A percentile compares a stretch with the other conserved stretches of the same genome.
phyloP scores from a whole-genome alignment of 2,329 filamentous ascomycete genomes.

The Botrytis squamosa region DNA sequence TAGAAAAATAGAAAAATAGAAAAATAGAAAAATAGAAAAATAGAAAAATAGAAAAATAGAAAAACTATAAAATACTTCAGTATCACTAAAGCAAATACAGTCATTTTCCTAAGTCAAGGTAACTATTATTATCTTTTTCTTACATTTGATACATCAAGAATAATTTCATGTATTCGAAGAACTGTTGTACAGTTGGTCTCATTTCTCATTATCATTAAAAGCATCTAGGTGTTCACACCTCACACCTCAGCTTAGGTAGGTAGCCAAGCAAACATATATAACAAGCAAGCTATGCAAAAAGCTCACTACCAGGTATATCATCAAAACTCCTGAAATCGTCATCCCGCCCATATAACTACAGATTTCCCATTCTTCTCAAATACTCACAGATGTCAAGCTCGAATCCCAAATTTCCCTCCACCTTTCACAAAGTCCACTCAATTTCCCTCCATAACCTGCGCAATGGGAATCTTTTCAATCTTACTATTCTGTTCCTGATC shows the following conservation, averaged over 20 bases:
- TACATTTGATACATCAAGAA: background rate
- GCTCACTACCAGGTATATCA: background rate
- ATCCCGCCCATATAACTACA: background rate
- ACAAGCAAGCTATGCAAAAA: background rate
- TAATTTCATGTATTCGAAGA: background rate
- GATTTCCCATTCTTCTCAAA: background rate
- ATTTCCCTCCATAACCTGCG: conserved; percentile 18
- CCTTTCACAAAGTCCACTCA: background rate
- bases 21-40: too few species aligned
- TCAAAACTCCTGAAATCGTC: background rate
- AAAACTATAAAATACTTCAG: background rate
- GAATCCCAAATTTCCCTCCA: background rate
- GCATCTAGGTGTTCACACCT: background rate
- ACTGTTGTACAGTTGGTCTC: background rate
- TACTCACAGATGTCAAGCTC: background rate
- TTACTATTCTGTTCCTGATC: conserved; percentile 84
- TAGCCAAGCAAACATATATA: background rate
- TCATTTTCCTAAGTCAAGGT: background rate
- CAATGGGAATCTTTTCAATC: conserved; percentile 56
- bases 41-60: background rate
- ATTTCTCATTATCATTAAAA: conserved; percentile 1
- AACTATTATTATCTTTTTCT: background rate
- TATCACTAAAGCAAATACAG: too few species aligned
- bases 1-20: too few species aligned
- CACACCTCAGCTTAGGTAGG: background rate